Conservation (phyloP, 2,329 filamentous ascomycete genomes). For the Fusarium hostae region DNA sequence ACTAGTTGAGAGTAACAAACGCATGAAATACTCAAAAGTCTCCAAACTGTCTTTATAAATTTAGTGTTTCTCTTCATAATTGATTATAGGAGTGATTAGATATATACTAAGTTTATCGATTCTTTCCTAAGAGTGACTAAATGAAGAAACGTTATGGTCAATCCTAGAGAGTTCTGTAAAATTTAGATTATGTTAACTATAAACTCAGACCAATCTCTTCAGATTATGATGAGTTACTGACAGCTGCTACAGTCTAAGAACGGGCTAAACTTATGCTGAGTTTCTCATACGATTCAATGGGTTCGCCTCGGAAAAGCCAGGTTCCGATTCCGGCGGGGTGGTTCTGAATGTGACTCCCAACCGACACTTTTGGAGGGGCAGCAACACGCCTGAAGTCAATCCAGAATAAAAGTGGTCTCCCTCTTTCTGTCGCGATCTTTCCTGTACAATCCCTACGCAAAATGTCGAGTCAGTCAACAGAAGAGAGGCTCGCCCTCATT, state of each 20-base stretch:
- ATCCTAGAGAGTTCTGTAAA: neutral
- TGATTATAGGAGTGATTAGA: neutral
- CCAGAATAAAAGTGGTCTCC: neutral
- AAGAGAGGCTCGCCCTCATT: constrained; percentile 79
- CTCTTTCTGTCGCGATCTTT: neutral
- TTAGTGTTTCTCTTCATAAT: neutral
- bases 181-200: neutral
- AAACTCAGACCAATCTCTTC: neutral
- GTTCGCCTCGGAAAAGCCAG: constrained; percentile 3
- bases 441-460: neutral
- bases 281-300: no score
- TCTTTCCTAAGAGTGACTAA: neutral
- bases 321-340: constrained; percentile 11
- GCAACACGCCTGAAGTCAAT: constrained; percentile 1
- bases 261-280: neutral
- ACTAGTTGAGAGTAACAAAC: no score
- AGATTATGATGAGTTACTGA: neutral
- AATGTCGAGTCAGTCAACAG: constrained; percentile 24
- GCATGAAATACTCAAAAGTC: neutral
- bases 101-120: neutral
- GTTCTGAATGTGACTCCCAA: neutral
- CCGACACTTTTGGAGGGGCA: constrained; percentile 18
- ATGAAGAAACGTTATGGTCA: neutral
- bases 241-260: neutral
- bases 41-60: neutral